Evolutionary conservation across 75 land plant genomes (phyloP).

Genomic region (Larix kaempferi): DNA sequence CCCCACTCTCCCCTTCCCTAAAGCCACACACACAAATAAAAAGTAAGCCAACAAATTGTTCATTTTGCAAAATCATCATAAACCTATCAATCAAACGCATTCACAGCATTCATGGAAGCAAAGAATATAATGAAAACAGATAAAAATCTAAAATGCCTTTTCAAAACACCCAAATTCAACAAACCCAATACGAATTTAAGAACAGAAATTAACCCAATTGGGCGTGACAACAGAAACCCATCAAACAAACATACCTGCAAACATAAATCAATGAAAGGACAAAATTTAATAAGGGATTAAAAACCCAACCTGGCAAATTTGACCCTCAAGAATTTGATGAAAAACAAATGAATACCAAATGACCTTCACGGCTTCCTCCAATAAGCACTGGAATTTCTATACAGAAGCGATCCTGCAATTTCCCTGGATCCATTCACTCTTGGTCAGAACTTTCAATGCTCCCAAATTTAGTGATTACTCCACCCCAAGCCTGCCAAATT

Average conservation of each 20-base stretch:
- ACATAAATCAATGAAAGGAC: background rate
- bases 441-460: no score
- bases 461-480: no score
- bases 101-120: no score
- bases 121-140: no score
- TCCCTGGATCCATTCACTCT: conserved; percentile 2
- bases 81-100: no score
- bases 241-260: background rate
- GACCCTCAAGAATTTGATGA: background rate
- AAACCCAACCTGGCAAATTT: conserved; percentile 5
- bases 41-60: no score
- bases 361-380: background rate
- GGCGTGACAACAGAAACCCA: background rate
- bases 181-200: background rate
- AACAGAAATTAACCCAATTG: background rate
- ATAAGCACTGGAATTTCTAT: background rate
- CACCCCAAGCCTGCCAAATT: no score
- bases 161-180: background rate
- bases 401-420: background rate
- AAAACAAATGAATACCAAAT: background rate
- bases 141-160: no score
- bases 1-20: no score
- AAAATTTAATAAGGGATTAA: no score
- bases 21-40: no score
- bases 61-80: no score